Percentiles rank a stretch among this genome's conserved stretches.
Conservation (phyloP, 2,329 filamentous ascomycete species). For the Epichloe brachyelytri region DNA sequence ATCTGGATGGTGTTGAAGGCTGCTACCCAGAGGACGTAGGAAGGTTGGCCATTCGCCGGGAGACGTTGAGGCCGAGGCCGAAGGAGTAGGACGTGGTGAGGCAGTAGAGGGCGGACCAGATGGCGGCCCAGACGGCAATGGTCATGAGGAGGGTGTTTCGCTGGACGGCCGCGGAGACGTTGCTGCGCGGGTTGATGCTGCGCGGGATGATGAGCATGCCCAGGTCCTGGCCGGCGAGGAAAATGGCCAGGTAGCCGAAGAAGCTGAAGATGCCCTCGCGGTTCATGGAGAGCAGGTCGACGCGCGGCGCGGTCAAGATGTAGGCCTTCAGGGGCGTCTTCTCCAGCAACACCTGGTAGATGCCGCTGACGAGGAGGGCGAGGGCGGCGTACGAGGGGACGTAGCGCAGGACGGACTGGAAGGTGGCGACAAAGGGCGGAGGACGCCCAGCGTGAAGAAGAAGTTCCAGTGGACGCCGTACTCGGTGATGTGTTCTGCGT, state of each 20-base stretch:
- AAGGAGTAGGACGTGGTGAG: slow-evolving; percentile 54
- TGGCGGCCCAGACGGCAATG: slow-evolving; percentile 48
- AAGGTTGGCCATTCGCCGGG: slow-evolving; percentile 80
- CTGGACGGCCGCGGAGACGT: slow-evolving; percentile 31
- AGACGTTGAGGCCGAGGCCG: slow-evolving; percentile 65
- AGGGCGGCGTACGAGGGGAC: slow-evolving; percentile 68
- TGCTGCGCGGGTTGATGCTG: slow-evolving; percentile 29
- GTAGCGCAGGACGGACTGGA: slow-evolving; percentile 56
- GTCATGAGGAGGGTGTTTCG: slow-evolving; percentile 47
- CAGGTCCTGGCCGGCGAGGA: slow-evolving; percentile 74
- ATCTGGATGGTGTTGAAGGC: slow-evolving; percentile 84
- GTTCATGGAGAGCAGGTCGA: slow-evolving; percentile 74
- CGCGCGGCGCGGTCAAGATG: slow-evolving; percentile 70
- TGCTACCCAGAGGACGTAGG: slow-evolving; percentile 86
- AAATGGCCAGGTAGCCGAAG: slow-evolving; percentile 85
- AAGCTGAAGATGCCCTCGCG: slow-evolving; percentile 94
- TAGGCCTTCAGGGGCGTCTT: slow-evolving; percentile 67
- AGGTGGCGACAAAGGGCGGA: slow-evolving; percentile 78
- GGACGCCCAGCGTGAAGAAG: slow-evolving; percentile 85
- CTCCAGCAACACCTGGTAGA: slow-evolving; percentile 67
- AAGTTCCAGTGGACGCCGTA: slow-evolving; percentile 99
- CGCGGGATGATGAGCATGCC: slow-evolving; percentile 69
- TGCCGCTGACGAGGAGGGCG: slow-evolving; percentile 51
- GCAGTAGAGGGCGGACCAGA: slow-evolving; percentile 61
- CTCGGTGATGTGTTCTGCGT: slow-evolving; percentile 92